These are phyloP conservation scores for Moesziomyces antarcticus DNA, from an alignment of 1,284 basidiomycete species.

Conservation along the genomic window DNA sequence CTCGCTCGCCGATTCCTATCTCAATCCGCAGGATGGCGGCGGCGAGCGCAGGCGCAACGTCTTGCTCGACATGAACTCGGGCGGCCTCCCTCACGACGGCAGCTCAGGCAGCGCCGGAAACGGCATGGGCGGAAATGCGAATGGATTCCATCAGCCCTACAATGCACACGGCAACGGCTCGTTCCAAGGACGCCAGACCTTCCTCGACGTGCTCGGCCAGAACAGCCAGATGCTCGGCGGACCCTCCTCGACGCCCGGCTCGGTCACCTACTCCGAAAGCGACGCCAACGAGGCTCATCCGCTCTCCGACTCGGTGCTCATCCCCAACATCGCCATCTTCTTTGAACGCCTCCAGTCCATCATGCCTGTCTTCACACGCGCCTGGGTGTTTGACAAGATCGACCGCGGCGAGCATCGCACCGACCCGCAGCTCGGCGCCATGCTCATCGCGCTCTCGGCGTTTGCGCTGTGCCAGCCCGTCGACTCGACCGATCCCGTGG, in stretches of 20 bases:
- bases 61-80: constrained; percentile 36
- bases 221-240: constrained; percentile 30
- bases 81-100: constrained; percentile 5
- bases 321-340: constrained; percentile 62
- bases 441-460: constrained; percentile 63
- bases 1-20: constrained; percentile 56
- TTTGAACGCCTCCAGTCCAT: constrained; percentile 64
- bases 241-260: constrained; percentile 33
- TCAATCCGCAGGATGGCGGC: constrained; percentile 40
- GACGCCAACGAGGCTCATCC: constrained; percentile 44
- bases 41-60: constrained; percentile 42
- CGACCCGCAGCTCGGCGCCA: constrained; percentile 58
- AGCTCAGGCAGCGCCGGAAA: constrained; percentile 4
- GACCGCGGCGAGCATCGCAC: constrained; percentile 57
- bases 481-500: constrained; percentile 47
- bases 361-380: constrained; percentile 64
- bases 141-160: constrained; percentile 12
- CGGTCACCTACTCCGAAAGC: constrained; percentile 21
- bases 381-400: constrained; percentile 58
- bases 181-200: constrained; percentile 20
- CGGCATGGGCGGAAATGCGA: constrained; percentile 5
- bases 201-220: constrained; percentile 48
- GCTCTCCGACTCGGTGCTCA: constrained; percentile 55
- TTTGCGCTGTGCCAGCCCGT: constrained; percentile 56
- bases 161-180: constrained; percentile 19